phyloP scores from a whole-genome alignment of 83 land plant genomes.

The Picea abies region DNA sequence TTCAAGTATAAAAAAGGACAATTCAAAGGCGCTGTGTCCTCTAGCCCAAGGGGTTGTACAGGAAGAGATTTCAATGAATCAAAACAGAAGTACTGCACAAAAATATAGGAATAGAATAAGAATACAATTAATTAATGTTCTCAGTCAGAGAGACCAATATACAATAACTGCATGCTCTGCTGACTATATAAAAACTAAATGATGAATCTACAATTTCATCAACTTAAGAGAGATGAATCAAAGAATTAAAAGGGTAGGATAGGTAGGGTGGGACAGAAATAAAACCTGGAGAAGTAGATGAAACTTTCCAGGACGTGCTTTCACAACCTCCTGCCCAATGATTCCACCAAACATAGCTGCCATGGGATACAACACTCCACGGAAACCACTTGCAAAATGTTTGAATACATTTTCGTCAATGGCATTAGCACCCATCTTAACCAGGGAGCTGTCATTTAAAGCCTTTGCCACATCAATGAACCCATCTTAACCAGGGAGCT shows the following conservation, averaged over 20 bases:
- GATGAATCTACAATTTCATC: no score
- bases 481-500: slow-evolving; percentile 30
- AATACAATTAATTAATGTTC: no score
- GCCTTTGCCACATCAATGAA: slow-evolving; percentile 39
- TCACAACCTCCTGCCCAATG: slow-evolving; percentile 92
- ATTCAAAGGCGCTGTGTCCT: slow-evolving; percentile 54
- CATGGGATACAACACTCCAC: slow-evolving; percentile 90
- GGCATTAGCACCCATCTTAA: slow-evolving; percentile 50
- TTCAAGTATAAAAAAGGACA: background rate
- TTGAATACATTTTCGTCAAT: slow-evolving; percentile 66
- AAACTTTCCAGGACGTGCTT: slow-evolving; percentile 93
- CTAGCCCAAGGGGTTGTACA: slow-evolving; percentile 48
- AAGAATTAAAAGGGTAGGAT: no score
- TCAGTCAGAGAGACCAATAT: no score
- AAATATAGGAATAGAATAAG: background rate
- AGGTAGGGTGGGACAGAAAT: background rate
- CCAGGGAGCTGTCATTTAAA: slow-evolving; percentile 57
- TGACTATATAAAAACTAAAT: no score
- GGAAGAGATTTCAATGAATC: slow-evolving; percentile 89
- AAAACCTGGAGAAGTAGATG: slow-evolving; percentile 86
- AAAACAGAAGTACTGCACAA: slow-evolving; percentile 80
- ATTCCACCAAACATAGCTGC: slow-evolving; percentile 97
- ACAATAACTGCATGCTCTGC: no score
- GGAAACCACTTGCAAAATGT: slow-evolving; percentile 80
- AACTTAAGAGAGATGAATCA: no score